Evolutionary conservation across 148 eudicot species (phyloP).

Genomic region (Silene latifolia): DNA sequence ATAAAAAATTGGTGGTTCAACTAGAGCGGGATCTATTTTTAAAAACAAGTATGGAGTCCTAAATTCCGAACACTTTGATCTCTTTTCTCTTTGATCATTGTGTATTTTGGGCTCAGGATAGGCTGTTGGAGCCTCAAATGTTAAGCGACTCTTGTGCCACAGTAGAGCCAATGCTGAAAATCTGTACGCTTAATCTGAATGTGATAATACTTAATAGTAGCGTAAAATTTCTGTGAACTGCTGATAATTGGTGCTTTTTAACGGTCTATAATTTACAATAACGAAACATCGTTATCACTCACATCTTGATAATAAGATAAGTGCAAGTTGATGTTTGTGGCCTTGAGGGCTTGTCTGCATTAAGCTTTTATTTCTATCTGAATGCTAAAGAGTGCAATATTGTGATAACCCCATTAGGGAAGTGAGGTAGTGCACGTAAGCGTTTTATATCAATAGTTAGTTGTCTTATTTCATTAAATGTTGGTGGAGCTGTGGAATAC

Average conservation of each 20-base stretch:
- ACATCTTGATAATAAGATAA: slow-evolving; percentile 24
- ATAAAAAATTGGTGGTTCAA: too few species aligned
- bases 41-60: too few species aligned
- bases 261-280: too few species aligned
- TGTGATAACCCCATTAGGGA: slow-evolving; percentile 26
- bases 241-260: too few species aligned
- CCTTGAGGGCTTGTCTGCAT: slow-evolving; percentile 17
- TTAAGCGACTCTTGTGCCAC: slow-evolving; percentile 20
- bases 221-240: too few species aligned
- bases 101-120: not conserved
- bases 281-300: slow-evolving; percentile 7
- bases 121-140: not conserved
- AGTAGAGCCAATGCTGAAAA: slow-evolving; percentile 26
- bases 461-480: too few species aligned
- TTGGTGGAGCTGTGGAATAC: slow-evolving; percentile 13
- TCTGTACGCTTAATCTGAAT: not conserved
- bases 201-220: too few species aligned
- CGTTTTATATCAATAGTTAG: slow-evolving; percentile 12
- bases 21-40: too few species aligned
- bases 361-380: slow-evolving; percentile 2
- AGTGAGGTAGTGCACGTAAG: slow-evolving; percentile 16
- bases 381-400: slow-evolving; percentile 21
- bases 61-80: not conserved
- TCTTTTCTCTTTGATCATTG: not conserved
- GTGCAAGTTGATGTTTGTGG: slow-evolving; percentile 23